These are phyloP conservation scores for Colletotrichum destructivum DNA, from an alignment of 2,329 filamentous ascomycete genomes.

Conservation along the genomic window DNA sequence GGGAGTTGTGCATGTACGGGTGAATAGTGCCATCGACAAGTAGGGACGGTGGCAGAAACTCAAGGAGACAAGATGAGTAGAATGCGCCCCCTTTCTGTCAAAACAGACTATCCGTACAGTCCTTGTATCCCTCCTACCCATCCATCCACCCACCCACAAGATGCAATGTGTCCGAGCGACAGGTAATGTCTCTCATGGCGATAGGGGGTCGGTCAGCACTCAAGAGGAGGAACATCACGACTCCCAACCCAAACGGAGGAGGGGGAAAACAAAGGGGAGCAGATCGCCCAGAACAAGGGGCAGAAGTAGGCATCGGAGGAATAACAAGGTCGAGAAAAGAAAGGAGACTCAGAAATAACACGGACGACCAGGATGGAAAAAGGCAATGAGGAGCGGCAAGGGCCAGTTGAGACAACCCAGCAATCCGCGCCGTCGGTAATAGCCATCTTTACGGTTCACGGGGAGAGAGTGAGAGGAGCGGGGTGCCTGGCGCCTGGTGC, in stretches of 20 bases:
- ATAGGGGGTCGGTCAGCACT: constrained; percentile 1
- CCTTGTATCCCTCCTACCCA: neutral
- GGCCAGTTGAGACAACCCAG: constrained; percentile 40
- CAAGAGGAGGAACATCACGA: constrained; percentile 6
- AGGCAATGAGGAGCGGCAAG: constrained; percentile 31
- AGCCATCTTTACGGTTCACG: neutral
- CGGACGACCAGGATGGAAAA: constrained; percentile 26
- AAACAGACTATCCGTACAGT: neutral
- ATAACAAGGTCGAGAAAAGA: constrained; percentile 27
- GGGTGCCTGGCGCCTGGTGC: neutral
- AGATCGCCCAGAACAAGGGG: constrained; percentile 21
- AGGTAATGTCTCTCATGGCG: constrained; percentile 28
- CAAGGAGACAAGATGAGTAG: constrained; percentile 26
- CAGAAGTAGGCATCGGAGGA: constrained; percentile 33
- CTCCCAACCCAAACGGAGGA: neutral
- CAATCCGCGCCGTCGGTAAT: constrained; percentile 38
- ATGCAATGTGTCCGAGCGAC: constrained; percentile 29
- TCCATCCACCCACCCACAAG: constrained; percentile 11
- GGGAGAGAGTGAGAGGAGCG: neutral
- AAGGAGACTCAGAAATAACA: constrained; percentile 1
- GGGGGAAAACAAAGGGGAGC: constrained; percentile 12
- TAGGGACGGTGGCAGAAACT: constrained; percentile 23
- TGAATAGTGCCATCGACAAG: constrained; percentile 17
- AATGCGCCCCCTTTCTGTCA: constrained; percentile 24
- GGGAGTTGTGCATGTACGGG: constrained; percentile 2